phyloP scores from a whole-genome alignment of 257 asterid genomes.

The Solanum boliviense region DNA sequence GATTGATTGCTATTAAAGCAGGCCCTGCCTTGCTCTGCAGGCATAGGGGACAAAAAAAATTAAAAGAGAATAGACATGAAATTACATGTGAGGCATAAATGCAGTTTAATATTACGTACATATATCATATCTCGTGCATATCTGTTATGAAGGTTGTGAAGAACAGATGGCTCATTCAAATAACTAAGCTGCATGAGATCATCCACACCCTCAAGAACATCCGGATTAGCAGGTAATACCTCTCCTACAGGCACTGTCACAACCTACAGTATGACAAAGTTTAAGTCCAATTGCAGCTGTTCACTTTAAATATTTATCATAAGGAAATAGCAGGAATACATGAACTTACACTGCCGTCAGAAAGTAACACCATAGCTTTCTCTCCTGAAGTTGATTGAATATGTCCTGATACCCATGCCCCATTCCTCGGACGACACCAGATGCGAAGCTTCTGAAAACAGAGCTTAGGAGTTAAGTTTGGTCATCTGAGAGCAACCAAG shows the following conservation, averaged over 20 bases:
- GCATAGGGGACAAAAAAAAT: constrained; percentile 11
- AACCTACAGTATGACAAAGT: constrained; percentile 31
- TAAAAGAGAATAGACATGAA: constrained; percentile 5
- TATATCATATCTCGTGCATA: constrained; percentile 59
- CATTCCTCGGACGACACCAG: constrained; percentile 58
- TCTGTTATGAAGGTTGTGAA: constrained; percentile 70
- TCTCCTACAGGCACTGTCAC: constrained; percentile 44
- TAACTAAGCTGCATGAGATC: constrained; percentile 83
- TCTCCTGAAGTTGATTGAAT: constrained; percentile 71
- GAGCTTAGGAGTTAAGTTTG: background rate
- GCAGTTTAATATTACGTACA: constrained; percentile 31
- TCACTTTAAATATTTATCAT: background rate
- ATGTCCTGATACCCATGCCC: constrained; percentile 64
- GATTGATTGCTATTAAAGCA: constrained; percentile 75
- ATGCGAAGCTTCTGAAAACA: constrained; percentile 60
- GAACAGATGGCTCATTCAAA: constrained; percentile 90
- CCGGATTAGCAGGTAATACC: constrained; percentile 87
- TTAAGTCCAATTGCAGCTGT: background rate
- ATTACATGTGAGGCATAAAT: background rate
- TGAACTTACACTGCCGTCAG: constrained; percentile 63
- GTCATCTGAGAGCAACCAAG: background rate
- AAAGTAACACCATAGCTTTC: constrained; percentile 46
- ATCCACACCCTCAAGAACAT: constrained; percentile 77
- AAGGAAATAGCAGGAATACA: background rate
- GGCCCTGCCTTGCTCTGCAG: constrained; percentile 91